A percentile compares a stretch with the other conserved stretches of the same genome.
phyloP scores from a whole-genome alignment of 116 monocot species.

The Dioscorea cayenensis region DNA sequence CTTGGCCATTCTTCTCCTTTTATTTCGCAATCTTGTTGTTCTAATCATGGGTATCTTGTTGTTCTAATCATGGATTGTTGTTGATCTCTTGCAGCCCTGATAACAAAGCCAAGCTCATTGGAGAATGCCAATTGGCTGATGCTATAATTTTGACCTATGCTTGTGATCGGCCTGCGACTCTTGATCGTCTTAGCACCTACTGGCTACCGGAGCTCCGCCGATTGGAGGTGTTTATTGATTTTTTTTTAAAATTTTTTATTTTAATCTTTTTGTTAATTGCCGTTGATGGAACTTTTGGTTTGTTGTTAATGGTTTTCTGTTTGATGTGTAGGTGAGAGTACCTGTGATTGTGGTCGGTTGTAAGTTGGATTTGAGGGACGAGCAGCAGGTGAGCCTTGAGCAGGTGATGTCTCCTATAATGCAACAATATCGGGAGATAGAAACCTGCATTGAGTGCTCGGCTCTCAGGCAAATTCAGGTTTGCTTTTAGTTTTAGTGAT shows the following conservation, averaged over 20 bases:
- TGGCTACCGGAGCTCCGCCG: conserved; percentile 93
- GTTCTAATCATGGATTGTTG: neutral
- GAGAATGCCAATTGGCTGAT: conserved; percentile 75
- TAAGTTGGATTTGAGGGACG: conserved; percentile 89
- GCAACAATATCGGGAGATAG: conserved; percentile 97
- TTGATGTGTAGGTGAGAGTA: conserved; percentile 54
- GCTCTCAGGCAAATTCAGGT: conserved; percentile 97
- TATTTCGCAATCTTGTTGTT: neutral
- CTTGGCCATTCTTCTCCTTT: neutral
- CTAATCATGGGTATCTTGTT: neutral
- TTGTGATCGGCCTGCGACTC: conserved; percentile 75
- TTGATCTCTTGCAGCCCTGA: conserved; percentile 39
- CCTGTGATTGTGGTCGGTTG: conserved; percentile 94
- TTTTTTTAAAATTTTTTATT: neutral
- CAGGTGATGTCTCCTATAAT: conserved; percentile 98
- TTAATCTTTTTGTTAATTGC: neutral
- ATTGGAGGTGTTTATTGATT: conserved; percentile 36
- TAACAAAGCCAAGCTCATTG: conserved; percentile 48
- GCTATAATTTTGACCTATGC: conserved; percentile 88
- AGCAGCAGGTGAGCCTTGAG: conserved; percentile 74
- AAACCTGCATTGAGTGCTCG: conserved; percentile 97
- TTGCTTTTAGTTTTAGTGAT: neutral
- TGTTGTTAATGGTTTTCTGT: neutral
- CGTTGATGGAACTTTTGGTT: neutral
- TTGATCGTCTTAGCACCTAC: conserved; percentile 84